A percentile compares a stretch with the other conserved stretches of the same genome.
phyloP scores from a whole-genome alignment of 768 basidiomycete species.

The Chalciporus pseudorubinellus region DNA sequence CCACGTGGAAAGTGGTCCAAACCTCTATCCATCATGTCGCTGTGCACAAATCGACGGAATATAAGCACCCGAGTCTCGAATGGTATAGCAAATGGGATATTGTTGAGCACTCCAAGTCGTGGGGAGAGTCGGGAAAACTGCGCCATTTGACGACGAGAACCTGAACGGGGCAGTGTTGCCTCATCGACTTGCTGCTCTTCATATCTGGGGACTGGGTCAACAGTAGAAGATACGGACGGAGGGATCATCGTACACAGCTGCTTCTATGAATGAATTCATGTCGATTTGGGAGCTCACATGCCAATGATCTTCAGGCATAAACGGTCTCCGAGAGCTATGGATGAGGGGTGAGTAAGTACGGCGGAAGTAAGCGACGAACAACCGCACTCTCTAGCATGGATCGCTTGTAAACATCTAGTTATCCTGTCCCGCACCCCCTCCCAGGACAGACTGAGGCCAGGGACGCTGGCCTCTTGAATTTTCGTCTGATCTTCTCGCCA shows the following conservation, averaged over 20 bases:
- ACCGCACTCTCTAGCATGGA: constrained; percentile 87
- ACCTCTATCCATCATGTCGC: constrained; percentile 44
- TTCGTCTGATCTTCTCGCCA: constrained; percentile 50
- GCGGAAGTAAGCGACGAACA: background rate
- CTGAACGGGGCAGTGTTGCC: constrained; percentile 23
- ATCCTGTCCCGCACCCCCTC: constrained; percentile 72
- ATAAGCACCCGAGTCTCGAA: constrained; percentile 90
- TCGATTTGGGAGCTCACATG: constrained; percentile 62
- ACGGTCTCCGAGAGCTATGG: constrained; percentile 74
- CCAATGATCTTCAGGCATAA: constrained; percentile 86
- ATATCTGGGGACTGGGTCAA: constrained; percentile 37
- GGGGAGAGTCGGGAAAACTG: constrained; percentile 59
- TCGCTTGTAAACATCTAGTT: constrained; percentile 73
- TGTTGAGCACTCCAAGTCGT: constrained; percentile 86
- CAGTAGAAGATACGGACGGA: too few relatives aligned
- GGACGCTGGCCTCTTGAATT: constrained; percentile 39
- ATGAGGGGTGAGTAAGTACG: constrained; percentile 7
- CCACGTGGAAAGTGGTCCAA: too few relatives aligned
- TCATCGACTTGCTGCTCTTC: constrained; percentile 60
- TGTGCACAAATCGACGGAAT: constrained; percentile 78
- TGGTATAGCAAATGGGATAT: constrained; percentile 93
- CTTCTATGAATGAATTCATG: constrained; percentile 74
- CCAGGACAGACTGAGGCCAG: constrained; percentile 46
- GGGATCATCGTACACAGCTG: constrained; percentile 60
- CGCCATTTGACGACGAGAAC: constrained; percentile 69